phyloP scores from a whole-genome alignment of 2,329 filamentous ascomycete genomes.

The Hypomyces perniciosus region DNA sequence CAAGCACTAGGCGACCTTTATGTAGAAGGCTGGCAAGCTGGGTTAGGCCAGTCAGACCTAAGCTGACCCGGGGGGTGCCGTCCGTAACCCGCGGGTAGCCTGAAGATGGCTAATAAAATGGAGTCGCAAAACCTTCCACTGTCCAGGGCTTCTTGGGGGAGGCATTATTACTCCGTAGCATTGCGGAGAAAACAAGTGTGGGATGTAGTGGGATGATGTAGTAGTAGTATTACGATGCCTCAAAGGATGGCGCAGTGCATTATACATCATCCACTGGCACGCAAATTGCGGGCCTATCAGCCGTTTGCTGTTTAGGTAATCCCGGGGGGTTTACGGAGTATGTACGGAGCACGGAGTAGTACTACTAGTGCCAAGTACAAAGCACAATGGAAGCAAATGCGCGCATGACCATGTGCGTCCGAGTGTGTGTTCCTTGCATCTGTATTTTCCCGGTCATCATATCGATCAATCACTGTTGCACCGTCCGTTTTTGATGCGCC shows the following conservation, averaged over 20 bases:
- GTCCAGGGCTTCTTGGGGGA: neutral
- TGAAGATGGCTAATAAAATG: constrained; percentile 4
- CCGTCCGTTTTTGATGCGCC: too few species aligned
- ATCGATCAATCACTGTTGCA: too few species aligned
- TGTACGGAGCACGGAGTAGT: neutral
- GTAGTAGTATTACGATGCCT: too few species aligned
- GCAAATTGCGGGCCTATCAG: neutral
- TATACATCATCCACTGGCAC: neutral
- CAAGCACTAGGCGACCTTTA: constrained; percentile 1
- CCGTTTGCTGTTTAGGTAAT: neutral
- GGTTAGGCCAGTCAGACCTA: neutral
- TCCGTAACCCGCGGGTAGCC: constrained; percentile 6
- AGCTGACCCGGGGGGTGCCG: constrained; percentile 6
- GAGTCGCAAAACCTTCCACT: neutral
- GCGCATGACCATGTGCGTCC: too few species aligned
- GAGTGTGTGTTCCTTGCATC: too few species aligned
- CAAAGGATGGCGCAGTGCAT: too few species aligned
- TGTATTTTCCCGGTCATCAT: too few species aligned
- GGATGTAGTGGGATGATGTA: too few species aligned
- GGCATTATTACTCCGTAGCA: neutral
- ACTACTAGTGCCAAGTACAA: neutral
- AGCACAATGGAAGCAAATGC: too few species aligned
- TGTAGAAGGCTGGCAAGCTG: neutral
- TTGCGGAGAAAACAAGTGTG: too few species aligned
- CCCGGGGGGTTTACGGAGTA: neutral